These are phyloP conservation scores for Boechera stricta DNA, from an alignment of 345 rosid species.

Conservation along the genomic window DNA sequence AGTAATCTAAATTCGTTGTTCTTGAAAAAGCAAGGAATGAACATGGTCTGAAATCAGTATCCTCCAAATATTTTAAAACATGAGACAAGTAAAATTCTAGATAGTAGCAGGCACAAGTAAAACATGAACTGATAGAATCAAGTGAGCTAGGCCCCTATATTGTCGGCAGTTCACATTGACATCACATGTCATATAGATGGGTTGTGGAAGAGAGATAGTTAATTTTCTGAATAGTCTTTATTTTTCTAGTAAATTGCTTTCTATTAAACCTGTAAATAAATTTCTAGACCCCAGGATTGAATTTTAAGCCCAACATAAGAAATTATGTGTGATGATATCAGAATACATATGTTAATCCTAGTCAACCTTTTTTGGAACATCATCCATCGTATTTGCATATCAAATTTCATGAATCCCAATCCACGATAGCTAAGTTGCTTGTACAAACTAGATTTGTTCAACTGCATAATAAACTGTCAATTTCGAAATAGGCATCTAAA, in stretches of 20 bases:
- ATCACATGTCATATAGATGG: background rate
- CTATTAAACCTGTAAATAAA: background rate
- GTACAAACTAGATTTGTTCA: background rate
- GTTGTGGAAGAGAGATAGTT: background rate
- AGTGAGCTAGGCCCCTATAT: too few relatives aligned
- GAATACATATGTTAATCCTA: background rate
- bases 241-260: background rate
- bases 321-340: background rate
- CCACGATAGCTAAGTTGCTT: background rate
- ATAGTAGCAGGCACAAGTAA: background rate
- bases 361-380: background rate
- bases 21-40: too few relatives aligned
- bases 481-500: background rate
- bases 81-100: background rate
- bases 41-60: too few relatives aligned
- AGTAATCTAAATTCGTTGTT: too few relatives aligned
- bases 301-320: background rate
- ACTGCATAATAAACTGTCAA: background rate
- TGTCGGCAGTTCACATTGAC: background rate
- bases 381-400: background rate
- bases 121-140: background rate
- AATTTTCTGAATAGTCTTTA: background rate
- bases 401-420: background rate
- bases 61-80: background rate
- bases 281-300: background rate